phyloP scores from a whole-genome alignment of 768 basidiomycete genomes.

The Gloeophyllum trabeum region DNA sequence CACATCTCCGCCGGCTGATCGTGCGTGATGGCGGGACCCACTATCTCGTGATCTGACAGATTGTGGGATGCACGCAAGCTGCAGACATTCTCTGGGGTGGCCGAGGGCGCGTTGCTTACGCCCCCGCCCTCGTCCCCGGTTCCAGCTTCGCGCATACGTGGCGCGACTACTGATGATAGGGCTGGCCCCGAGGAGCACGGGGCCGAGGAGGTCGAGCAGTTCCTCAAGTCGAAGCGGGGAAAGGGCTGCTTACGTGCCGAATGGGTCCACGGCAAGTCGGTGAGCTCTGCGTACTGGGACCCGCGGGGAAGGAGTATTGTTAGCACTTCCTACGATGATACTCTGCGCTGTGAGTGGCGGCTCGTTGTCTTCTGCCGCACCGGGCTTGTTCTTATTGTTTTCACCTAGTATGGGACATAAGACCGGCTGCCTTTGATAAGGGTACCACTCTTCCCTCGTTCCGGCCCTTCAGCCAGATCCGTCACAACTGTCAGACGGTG shows the following conservation, averaged over 20 bases:
- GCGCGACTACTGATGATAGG: not conserved
- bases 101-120: slow-evolving; percentile 15
- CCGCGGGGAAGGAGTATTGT: slow-evolving; percentile 68
- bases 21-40: too few species aligned
- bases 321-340: slow-evolving; percentile 80
- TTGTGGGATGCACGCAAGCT: slow-evolving; percentile 77
- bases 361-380: not conserved
- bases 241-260: slow-evolving; percentile 48
- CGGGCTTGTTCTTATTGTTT: not conserved
- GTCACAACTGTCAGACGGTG: slow-evolving; percentile 78
- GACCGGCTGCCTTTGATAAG: slow-evolving; percentile 34
- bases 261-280: slow-evolving; percentile 64
- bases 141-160: not conserved
- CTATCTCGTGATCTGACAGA: slow-evolving; percentile 22
- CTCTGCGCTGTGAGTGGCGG: slow-evolving; percentile 45
- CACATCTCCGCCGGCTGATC: slow-evolving; percentile 1
- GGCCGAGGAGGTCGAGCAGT: slow-evolving; percentile 34
- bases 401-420: slow-evolving; percentile 64
- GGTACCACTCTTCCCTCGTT: slow-evolving; percentile 44
- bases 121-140: slow-evolving; percentile 13
- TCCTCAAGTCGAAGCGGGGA: slow-evolving; percentile 39
- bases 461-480: slow-evolving; percentile 48
- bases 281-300: slow-evolving; percentile 82
- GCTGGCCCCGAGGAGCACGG: slow-evolving; percentile 19
- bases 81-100: slow-evolving; percentile 21